A percentile compares a stretch with the other conserved stretches of the same genome.
phyloP scores from a whole-genome alignment of 2,329 filamentous ascomycete genomes.

The Colletotrichum cereale region DNA sequence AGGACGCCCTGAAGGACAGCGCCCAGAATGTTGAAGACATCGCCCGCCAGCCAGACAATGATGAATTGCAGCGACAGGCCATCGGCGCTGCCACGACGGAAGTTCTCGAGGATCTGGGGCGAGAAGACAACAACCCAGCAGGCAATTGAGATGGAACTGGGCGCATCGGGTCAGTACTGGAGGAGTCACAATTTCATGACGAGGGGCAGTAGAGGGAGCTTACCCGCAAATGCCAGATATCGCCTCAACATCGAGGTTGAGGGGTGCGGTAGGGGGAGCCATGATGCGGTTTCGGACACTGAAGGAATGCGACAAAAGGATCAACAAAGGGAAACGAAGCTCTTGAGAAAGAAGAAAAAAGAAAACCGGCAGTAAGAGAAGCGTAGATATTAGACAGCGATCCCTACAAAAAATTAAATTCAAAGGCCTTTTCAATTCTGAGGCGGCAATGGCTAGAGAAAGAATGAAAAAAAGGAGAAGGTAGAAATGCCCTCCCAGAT shows the following conservation, averaged over 20 bases:
- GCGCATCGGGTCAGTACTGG: conserved; percentile 32
- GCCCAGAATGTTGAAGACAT: conserved; percentile 98
- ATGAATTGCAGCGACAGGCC: conserved; percentile 93
- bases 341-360: neutral
- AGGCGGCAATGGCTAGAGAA: conserved; percentile 15
- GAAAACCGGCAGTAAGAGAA: neutral
- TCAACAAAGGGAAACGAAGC: conserved; percentile 6
- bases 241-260: conserved; percentile 87
- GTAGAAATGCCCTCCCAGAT: conserved; percentile 21
- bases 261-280: conserved; percentile 66
- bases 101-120: conserved; percentile 96
- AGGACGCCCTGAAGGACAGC: conserved; percentile 90
- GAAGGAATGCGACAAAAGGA: conserved; percentile 23
- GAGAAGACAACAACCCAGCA: conserved; percentile 99
- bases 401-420: neutral
- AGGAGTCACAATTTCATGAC: neutral
- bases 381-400: conserved; percentile 2
- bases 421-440: neutral
- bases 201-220: conserved; percentile 44
- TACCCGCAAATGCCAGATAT: conserved; percentile 93
- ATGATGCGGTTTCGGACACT: conserved; percentile 51
- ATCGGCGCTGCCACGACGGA: conserved; percentile 85
- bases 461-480: conserved; percentile 10
- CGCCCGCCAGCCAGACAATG: conserved; percentile 90
- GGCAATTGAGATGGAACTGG: conserved; percentile 91